These are phyloP conservation scores for Sporothrix euskadiensis DNA, from an alignment of 2,329 filamentous ascomycete genomes.

Conservation along the genomic window DNA sequence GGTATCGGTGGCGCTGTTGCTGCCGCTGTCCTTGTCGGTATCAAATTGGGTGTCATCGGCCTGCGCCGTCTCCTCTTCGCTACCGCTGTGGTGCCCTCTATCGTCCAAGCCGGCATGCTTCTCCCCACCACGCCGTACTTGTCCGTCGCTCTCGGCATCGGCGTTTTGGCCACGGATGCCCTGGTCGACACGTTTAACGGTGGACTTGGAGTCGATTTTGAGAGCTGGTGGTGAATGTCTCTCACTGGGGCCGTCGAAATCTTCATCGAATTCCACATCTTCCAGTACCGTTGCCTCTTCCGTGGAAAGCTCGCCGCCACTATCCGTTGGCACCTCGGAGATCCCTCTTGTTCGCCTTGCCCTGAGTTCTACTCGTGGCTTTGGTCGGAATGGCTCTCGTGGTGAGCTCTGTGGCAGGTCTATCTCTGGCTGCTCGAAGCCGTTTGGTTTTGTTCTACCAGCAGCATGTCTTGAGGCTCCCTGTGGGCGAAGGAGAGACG, in stretches of 20 bases:
- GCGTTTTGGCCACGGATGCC: not conserved
- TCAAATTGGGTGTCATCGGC: not conserved
- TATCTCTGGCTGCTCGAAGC: not conserved
- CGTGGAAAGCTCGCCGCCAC: conserved; percentile 28
- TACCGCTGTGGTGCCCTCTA: not conserved
- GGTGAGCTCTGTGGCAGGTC: conserved; percentile 8
- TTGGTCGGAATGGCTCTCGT: not conserved
- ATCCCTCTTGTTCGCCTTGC: conserved; percentile 25
- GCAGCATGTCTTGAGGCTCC: not conserved
- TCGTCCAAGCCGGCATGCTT: not conserved
- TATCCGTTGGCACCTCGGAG: conserved; percentile 22
- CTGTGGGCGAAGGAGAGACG: conserved; percentile 23
- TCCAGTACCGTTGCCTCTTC: conserved; percentile 31
- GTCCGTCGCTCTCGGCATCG: not conserved
- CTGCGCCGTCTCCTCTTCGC: not conserved
- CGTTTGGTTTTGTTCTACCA: not conserved
- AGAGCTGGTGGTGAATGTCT: too few species aligned
- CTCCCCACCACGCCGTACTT: too few species aligned
- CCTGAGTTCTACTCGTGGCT: conserved; percentile 25
- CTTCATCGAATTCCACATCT: conserved; percentile 8
- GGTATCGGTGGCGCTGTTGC: conserved; percentile 13
- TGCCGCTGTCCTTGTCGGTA: conserved; percentile 6
- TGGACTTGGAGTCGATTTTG: not conserved
- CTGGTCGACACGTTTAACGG: not conserved
- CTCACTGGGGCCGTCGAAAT: not conserved